phyloP scores from a whole-genome alignment of 75 land plant species.

The Cunninghamia lanceolata region DNA sequence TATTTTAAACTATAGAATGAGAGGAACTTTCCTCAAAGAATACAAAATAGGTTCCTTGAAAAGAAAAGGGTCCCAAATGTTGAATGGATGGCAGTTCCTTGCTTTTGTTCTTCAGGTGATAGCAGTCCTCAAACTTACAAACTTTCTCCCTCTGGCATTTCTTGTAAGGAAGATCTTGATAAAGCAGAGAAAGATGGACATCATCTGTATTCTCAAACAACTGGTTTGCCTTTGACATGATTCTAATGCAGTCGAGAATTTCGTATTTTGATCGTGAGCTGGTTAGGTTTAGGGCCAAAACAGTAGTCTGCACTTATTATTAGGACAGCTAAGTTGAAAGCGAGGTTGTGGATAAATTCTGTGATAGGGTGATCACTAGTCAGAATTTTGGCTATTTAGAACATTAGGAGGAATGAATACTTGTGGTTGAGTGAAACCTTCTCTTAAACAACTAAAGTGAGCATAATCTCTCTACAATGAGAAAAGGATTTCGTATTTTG shows the following conservation, averaged over 20 bases:
- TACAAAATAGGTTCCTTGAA: no score
- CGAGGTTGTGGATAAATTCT: background rate
- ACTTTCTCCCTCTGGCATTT: no score
- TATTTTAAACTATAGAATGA: no score
- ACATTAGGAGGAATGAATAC: conserved; percentile 58
- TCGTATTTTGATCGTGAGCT: background rate
- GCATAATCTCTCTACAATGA: background rate
- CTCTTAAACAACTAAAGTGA: background rate
- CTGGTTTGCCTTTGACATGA: background rate
- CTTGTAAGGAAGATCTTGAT: no score
- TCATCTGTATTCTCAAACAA: no score
- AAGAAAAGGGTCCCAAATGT: no score
- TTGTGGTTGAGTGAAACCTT: conserved; percentile 31
- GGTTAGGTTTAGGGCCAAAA: background rate
- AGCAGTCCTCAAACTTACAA: no score
- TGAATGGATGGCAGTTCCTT: no score
- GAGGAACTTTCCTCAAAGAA: no score
- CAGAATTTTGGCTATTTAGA: conserved; percentile 58
- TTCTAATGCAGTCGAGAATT: background rate
- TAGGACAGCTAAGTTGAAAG: background rate
- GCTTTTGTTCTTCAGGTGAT: no score
- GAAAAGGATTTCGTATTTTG: background rate
- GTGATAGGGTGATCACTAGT: background rate
- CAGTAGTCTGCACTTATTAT: background rate
- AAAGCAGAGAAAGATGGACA: no score